Evolutionary conservation across 2,329 filamentous ascomycete genomes (phyloP).

Genomic region (Aspergillus thermomutatus): DNA sequence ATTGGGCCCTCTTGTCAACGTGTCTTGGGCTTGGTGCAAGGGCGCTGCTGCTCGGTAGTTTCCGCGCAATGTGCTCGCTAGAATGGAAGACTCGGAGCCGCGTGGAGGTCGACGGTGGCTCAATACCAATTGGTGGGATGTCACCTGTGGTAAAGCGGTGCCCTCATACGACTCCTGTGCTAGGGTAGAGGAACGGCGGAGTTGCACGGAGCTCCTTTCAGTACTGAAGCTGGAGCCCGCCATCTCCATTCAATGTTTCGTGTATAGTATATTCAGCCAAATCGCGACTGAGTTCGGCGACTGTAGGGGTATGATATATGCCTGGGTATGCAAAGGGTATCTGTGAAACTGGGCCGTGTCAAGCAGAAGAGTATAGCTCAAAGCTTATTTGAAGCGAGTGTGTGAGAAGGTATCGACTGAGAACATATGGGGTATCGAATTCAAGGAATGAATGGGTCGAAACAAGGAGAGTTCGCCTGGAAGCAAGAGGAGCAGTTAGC

Average conservation of each 20-base stretch:
- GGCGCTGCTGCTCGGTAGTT: constrained; percentile 9
- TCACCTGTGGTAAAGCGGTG: background rate
- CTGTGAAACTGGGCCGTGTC: background rate
- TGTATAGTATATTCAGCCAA: background rate
- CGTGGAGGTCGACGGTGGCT: background rate
- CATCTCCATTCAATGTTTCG: background rate
- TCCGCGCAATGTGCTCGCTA: constrained; percentile 7
- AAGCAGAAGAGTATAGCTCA: background rate
- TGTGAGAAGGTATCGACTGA: background rate
- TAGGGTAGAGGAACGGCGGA: background rate
- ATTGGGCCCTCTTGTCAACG: constrained; percentile 22
- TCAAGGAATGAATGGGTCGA: background rate
- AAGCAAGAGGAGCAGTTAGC: background rate
- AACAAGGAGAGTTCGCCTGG: background rate
- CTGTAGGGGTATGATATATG: background rate
- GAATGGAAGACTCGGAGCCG: background rate
- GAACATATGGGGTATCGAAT: background rate
- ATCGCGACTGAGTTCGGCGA: no score
- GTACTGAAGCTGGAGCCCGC: background rate
- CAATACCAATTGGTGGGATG: background rate
- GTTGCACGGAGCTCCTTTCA: background rate
- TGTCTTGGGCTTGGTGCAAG: constrained; percentile 21
- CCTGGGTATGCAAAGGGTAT: background rate
- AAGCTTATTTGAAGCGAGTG: background rate
- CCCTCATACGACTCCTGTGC: background rate